A percentile compares a stretch with the other conserved stretches of the same genome.
Evolutionary conservation across 1,284 basidiomycete species (phyloP).

Genomic region (Puccinia hordei): DNA sequence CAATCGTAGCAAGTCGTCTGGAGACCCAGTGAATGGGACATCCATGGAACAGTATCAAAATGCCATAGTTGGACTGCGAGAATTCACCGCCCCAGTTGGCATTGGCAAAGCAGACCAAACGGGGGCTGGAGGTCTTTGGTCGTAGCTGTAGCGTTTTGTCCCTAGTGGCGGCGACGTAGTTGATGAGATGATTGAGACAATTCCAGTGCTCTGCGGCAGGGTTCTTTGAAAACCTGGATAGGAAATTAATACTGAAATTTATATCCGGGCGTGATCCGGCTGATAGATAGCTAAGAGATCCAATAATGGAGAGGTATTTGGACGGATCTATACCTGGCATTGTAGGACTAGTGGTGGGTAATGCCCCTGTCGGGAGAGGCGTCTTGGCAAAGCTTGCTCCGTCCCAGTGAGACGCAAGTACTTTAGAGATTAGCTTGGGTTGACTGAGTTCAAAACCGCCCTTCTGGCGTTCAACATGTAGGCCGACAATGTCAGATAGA

Average conservation of each 20-base stretch:
- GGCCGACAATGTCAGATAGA: neutral
- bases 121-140: neutral
- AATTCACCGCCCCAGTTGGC: conserved; percentile 8
- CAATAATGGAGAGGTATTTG: neutral
- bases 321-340: neutral
- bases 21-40: neutral
- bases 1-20: neutral
- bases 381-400: neutral
- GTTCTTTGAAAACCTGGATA: neutral
- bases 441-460: neutral
- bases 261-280: neutral
- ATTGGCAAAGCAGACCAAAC: neutral
- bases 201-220: conserved; percentile 4
- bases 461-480: neutral
- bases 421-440: neutral
- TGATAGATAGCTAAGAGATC: neutral
- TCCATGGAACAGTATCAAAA: too few species aligned
- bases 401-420: neutral
- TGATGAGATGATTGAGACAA: neutral
- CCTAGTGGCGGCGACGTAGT: neutral
- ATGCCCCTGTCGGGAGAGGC: neutral
- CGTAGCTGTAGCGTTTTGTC: neutral
- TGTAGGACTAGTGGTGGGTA: neutral
- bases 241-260: neutral
- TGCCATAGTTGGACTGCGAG: too few species aligned